A percentile compares a stretch with the other conserved stretches of the same genome.
Evolutionary conservation across 139 green algal genomes (phyloP).

Genomic region (Picochlorum sp.): DNA sequence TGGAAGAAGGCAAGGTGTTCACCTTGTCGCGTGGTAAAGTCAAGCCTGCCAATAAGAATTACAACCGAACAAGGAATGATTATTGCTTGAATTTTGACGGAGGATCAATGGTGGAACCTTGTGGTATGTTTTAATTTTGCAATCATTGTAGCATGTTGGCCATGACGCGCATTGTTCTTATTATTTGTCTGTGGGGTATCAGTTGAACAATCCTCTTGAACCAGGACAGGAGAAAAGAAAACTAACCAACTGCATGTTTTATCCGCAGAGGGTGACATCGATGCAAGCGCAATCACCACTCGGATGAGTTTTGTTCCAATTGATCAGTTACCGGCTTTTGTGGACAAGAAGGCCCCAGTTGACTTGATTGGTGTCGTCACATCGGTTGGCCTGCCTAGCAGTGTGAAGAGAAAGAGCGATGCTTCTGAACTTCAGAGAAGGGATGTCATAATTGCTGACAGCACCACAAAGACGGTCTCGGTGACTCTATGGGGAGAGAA

Average conservation of each 20-base stretch:
- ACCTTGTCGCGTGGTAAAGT: slow-evolving; percentile 41
- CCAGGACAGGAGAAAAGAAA: too few relatives aligned
- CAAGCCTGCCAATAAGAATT: slow-evolving; percentile 68
- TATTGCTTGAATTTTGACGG: slow-evolving; percentile 65
- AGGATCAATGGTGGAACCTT: slow-evolving; percentile 15
- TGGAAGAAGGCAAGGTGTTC: slow-evolving; percentile 35
- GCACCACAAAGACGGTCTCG: slow-evolving; percentile 51
- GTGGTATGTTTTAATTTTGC: too few relatives aligned
- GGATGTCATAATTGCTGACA: slow-evolving; percentile 63
- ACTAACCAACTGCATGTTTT: too few relatives aligned
- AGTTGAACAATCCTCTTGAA: neutral
- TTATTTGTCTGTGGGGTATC: neutral
- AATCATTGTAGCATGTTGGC: neutral
- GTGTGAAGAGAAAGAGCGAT: slow-evolving; percentile 74
- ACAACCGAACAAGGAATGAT: slow-evolving; percentile 50
- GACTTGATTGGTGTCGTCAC: slow-evolving; percentile 70
- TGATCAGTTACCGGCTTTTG: slow-evolving; percentile 38
- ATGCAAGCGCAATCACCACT: slow-evolving; percentile 30
- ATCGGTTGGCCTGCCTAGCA: slow-evolving; percentile 32
- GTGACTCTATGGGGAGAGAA: slow-evolving; percentile 64
- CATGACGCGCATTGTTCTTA: neutral
- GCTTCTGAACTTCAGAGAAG: slow-evolving; percentile 51
- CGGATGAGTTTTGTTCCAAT: slow-evolving; percentile 57
- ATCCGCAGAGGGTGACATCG: too few relatives aligned
- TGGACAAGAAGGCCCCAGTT: slow-evolving; percentile 52